Percentiles rank a stretch among this genome's conserved stretches.
Conservation (phyloP, 1,139 yeast species). For the Yamadazyma aaseri region DNA sequence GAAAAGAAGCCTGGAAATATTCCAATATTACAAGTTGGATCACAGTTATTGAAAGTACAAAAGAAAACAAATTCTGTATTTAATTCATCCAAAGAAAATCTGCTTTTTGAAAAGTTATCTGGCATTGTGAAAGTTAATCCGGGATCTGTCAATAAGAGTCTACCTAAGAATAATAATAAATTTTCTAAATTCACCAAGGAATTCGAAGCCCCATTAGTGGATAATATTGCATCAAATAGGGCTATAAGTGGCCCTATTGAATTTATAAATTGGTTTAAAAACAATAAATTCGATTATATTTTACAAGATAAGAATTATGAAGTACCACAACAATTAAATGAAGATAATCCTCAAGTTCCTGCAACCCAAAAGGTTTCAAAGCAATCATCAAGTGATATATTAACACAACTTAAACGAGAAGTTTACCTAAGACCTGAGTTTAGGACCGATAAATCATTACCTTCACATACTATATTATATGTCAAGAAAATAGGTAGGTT, state of each 20-base stretch:
- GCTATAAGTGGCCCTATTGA: background rate
- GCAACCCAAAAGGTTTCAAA: background rate
- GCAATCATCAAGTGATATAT: background rate
- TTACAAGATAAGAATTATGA: conserved; percentile 10
- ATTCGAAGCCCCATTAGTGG: background rate
- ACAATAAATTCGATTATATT: conserved; percentile 20
- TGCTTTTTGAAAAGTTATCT: no score
- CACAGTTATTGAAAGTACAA: no score
- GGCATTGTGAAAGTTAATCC: no score
- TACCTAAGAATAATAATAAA: no score
- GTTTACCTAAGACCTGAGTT: conserved; percentile 13
- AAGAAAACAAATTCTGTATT: no score
- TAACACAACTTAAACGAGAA: background rate
- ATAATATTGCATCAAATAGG: background rate
- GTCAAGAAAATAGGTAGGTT: conserved; percentile 20
- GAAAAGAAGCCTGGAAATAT: no score
- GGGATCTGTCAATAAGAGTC: no score
- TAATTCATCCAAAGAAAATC: no score
- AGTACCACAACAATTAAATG: background rate
- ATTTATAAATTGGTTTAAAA: conserved; percentile 23
- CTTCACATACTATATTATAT: conserved; percentile 18
- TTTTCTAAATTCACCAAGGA: background rate
- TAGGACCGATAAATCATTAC: conserved; percentile 6
- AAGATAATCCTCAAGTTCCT: background rate
- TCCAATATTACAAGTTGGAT: no score